Base-by-base conservation (phyloP, 1,284 basidiomycete genomes). In the Cystobasidium sp. region DNA sequence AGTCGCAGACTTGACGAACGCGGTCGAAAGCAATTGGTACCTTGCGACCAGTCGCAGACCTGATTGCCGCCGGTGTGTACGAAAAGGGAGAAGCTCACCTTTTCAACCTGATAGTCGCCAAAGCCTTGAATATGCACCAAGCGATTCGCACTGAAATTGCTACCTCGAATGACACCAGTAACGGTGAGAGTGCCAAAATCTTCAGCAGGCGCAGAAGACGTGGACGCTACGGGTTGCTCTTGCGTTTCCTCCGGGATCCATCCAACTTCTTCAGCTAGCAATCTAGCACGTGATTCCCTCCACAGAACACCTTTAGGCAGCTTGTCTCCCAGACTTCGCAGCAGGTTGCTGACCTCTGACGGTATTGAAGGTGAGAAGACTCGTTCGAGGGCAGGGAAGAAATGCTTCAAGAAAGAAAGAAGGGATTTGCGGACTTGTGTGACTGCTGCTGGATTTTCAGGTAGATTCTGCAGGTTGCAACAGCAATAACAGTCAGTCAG, bases 381-480 rank as follows among this genome's bases (percentile, higher is more conserved):
- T 78, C 86, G 86, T 47, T 86, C 84, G 77, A 94, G 90, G n/a
- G 87, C 86, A 0, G 96, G 96, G 74, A 93, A 91, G 82, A 99
- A 99, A 83, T 99, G 98, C 77, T 90, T 89, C 69, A 95, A 89
- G 84, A 98, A 97, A 1, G 93, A 96, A 8, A 94, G 85, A 0
- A 97, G 86, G 0, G 92, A 95, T 83, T 93, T 94, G 75, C 92
- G 84, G 52, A 76, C 41, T 69, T 71, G 39, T 46, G 70, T 69
- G 67, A 67, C 55, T 20, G 63, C 24, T 81, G 81, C 37, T 80
- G 80, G 0, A 86, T 80, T 39, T 89, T 87, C 39, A 87, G 84
- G 81, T 90, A 90, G 39, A 37, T 37, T 43, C 61, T 63, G 61
- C 20, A 75, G 46, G 49, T 71, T 70, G 64, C 47, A n/a, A 44